Evolutionary conservation across 495 filamentous ascomycete genomes (phyloP), one percentile per base, ranked within the genome.

Genomic region (Tuber indicum): DNA sequence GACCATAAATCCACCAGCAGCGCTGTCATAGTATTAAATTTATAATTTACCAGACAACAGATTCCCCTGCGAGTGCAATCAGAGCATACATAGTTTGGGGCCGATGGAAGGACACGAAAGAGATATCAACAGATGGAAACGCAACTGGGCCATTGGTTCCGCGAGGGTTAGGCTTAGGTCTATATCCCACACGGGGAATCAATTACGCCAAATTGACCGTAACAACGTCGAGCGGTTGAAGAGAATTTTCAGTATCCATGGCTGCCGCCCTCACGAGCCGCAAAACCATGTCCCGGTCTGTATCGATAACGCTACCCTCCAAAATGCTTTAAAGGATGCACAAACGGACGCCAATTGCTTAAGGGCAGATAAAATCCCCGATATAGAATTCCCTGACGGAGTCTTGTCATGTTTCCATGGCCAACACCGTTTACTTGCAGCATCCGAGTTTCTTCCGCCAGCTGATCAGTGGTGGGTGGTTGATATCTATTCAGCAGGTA

Each of bases 181-280:
- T n/a, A 77, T 77, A 44, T 42, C 75, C 52, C 52, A 73, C 43
- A 74, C 26, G 26, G 19, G 46, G 45, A 75, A 72, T 69, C 47
- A 81, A 32, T 70, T 43, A 26, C 32, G 75, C 26, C 72, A 81
- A 66, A 42, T 81, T 8, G 69, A 74, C 66, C 58, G 47, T 45
- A 81, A 78, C 49, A 81, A 79, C 73, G 2, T 78, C 72, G 43
- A 81, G 76, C 75, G 79, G 19, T 17, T 81, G 23, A 74, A 74
- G 47, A 26, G 69, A 71, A 39, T 76, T 42, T 77, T 79, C 71
- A 23, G 71, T 14, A 76, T 4, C 16, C 74, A 58, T 12, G 70
- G 74, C n/a, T 74, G 71, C 36, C 71, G 62, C 70, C 75, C 75
- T 12, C 41, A 77, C 3, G 66, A 73, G 1, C 46, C 58, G 71